These are phyloP conservation scores for Schizosaccharomyces japonicus DNA, from an alignment of 805 yeast species.

Conservation along the genomic window DNA sequence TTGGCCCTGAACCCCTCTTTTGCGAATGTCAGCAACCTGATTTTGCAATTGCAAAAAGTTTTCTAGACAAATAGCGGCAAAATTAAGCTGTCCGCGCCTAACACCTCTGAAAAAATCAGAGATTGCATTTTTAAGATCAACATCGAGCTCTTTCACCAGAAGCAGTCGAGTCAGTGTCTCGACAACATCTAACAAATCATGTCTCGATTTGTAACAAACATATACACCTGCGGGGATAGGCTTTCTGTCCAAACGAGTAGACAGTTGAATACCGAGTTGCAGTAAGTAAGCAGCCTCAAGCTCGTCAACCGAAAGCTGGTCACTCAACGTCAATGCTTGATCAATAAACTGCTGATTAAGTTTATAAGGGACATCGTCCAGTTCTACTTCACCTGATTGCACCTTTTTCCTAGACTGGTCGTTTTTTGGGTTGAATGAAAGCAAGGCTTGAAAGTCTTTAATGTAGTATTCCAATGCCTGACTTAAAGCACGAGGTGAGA, in stretches of 20 bases:
- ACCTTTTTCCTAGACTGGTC: background rate
- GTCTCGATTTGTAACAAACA: background rate
- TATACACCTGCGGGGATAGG: slow-evolving; percentile 1
- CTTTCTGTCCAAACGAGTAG: background rate
- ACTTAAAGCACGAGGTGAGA: background rate
- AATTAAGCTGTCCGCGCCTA: background rate
- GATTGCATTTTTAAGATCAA: background rate
- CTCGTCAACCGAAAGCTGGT: background rate
- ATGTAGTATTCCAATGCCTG: background rate
- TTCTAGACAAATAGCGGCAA: background rate
- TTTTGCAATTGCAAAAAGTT: background rate
- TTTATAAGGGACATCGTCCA: background rate
- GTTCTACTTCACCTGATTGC: slow-evolving; percentile 2
- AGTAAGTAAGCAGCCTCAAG: background rate
- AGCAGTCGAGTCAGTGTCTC: background rate
- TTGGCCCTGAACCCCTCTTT: background rate
- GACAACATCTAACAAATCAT: background rate
- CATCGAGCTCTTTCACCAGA: background rate
- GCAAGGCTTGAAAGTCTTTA: background rate
- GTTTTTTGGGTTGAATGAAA: background rate
- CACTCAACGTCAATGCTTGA: background rate
- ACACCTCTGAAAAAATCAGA: background rate
- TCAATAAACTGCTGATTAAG: slow-evolving; percentile 1
- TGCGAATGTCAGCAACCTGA: background rate
- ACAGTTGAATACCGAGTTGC: background rate